These are phyloP conservation scores for Vaccinium myrtillus DNA, from an alignment of 148 eudicot species.

Conservation along the genomic window DNA sequence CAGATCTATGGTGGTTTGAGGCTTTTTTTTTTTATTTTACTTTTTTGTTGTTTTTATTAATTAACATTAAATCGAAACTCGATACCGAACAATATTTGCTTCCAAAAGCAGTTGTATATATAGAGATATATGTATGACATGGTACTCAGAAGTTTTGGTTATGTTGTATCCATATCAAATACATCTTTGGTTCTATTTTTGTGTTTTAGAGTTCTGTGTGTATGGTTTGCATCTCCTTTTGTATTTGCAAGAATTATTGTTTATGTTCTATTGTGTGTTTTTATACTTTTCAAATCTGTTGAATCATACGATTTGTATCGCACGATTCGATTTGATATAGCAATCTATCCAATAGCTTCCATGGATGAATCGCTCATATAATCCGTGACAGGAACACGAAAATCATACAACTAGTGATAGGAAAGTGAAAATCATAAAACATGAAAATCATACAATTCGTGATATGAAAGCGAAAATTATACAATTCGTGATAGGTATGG, in stretches of 20 bases:
- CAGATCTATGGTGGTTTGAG: conserved; percentile 28
- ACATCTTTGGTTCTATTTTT: neutral
- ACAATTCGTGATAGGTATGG: too few relatives aligned
- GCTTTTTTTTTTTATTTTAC: conserved; percentile 15
- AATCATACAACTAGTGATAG: too few relatives aligned
- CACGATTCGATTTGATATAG: neutral
- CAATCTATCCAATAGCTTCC: neutral
- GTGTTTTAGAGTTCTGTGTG: neutral
- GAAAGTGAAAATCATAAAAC: too few relatives aligned
- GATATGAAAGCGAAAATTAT: too few relatives aligned
- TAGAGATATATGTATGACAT: conserved; percentile 11
- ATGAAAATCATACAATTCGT: too few relatives aligned
- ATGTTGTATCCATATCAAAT: neutral
- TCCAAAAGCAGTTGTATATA: neutral
- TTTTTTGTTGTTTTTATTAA: conserved; percentile 25
- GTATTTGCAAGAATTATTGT: neutral
- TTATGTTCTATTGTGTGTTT: neutral
- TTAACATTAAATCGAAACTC: conserved; percentile 12
- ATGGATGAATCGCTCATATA: too few relatives aligned
- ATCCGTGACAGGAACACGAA: too few relatives aligned
- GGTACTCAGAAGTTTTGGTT: conserved; percentile 21
- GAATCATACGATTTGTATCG: neutral
- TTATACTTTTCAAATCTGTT: neutral
- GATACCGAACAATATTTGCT: conserved; percentile 17
- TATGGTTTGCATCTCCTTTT: too few relatives aligned